Conservation (phyloP, 2,329 filamentous ascomycete genomes). For the Nemania abortiva region DNA sequence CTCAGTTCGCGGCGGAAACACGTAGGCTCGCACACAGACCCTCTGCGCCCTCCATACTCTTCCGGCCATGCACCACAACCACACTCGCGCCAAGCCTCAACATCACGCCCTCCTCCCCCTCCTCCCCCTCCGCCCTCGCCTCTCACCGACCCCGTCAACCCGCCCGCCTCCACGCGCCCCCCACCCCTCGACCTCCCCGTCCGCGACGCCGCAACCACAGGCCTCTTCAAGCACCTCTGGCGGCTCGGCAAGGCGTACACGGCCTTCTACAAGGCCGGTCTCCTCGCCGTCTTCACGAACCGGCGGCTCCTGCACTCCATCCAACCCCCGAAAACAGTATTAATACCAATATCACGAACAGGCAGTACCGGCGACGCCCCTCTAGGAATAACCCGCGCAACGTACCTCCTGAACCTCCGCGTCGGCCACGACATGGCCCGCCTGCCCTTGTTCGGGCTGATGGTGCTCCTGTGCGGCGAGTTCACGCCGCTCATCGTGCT, state of each 20-base stretch:
- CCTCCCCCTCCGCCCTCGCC: constrained; percentile 11
- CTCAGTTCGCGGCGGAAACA: background rate
- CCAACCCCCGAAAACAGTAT: no score
- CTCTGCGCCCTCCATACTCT: background rate
- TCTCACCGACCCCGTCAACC: constrained; percentile 68
- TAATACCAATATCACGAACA: constrained; percentile 36
- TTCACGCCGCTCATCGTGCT: constrained; percentile 85
- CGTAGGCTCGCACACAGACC: background rate
- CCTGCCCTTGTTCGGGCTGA: constrained; percentile 80
- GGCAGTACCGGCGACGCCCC: constrained; percentile 53
- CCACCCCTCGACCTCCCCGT: constrained; percentile 74
- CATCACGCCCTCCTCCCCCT: constrained; percentile 10
- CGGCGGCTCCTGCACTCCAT: constrained; percentile 60
- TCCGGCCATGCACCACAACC: background rate
- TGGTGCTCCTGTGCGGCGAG: constrained; percentile 85
- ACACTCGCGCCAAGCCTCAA: constrained; percentile 14
- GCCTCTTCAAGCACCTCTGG: constrained; percentile 66
- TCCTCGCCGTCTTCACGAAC: constrained; percentile 80
- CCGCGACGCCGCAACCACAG: constrained; percentile 60
- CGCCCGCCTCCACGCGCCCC: constrained; percentile 78
- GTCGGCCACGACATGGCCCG: constrained; percentile 79
- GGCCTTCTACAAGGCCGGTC: constrained; percentile 87
- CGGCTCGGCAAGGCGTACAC: constrained; percentile 80
- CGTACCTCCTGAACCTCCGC: constrained; percentile 77
- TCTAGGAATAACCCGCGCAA: constrained; percentile 75